Conservation (phyloP, 495 filamentous ascomycete genomes). For the Aspergillus cristatus region DNA sequence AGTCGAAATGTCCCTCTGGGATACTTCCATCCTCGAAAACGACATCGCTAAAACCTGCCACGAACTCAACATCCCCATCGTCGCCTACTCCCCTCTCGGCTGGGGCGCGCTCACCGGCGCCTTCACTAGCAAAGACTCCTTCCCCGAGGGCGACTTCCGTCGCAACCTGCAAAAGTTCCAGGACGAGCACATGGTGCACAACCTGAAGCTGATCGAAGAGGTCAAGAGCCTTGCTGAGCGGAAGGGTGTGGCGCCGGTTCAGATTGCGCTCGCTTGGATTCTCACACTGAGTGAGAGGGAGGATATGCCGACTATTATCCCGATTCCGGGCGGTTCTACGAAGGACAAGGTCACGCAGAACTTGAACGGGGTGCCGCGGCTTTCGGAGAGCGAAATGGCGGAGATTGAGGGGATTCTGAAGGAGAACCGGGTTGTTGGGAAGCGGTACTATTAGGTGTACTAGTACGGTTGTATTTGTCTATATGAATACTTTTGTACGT, state of each 20-base stretch:
- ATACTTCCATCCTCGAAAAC: constrained; percentile 60
- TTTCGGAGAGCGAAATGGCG: constrained; percentile 34
- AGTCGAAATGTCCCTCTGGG: constrained; percentile 67
- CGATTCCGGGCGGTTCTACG: constrained; percentile 65
- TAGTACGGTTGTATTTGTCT: constrained; percentile 2
- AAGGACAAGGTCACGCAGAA: constrained; percentile 40
- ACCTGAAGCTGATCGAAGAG: constrained; percentile 59
- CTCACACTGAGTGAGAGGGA: constrained; percentile 42
- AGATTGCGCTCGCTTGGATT: constrained; percentile 74
- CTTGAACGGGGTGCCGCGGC: constrained; percentile 21
- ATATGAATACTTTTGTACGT: constrained; percentile 2
- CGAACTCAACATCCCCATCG: constrained; percentile 59
- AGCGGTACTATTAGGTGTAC: constrained; percentile 17
- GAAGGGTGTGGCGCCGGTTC: constrained; percentile 63
- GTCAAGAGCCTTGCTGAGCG: constrained; percentile 56
- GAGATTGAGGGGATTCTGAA: constrained; percentile 38
- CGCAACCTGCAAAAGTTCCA: constrained; percentile 53
- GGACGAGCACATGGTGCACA: constrained; percentile 59
- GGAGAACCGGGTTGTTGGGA: constrained; percentile 27
- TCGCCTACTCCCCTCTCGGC: constrained; percentile 57
- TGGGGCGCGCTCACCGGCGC: constrained; percentile 49
- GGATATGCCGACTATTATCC: constrained; percentile 64
- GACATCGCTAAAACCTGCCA: constrained; percentile 64
- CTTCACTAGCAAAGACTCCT: constrained; percentile 49
- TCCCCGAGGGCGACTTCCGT: constrained; percentile 52